phyloP scores from a whole-genome alignment of 2,329 filamentous ascomycete species.

The Hypomyces perniciosus region DNA sequence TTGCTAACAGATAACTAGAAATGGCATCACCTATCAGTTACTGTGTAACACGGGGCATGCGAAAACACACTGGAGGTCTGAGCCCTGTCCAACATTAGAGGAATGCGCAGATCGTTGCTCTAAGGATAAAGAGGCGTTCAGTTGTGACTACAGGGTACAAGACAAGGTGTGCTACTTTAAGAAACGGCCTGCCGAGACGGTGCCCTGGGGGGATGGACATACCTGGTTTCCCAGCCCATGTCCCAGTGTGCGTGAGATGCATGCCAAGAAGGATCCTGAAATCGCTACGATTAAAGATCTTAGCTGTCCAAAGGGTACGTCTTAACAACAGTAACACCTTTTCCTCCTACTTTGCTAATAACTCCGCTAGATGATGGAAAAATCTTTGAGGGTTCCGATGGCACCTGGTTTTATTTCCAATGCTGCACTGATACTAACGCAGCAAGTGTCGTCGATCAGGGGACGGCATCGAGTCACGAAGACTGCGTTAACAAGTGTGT shows the following conservation, averaged over 20 bases:
- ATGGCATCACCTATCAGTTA: constrained; percentile 10
- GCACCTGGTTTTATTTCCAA: constrained; percentile 16
- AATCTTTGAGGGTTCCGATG: constrained; percentile 15
- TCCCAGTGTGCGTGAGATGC: background rate
- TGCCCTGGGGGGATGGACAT: background rate
- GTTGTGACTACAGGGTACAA: background rate
- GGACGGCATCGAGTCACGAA: constrained; percentile 6
- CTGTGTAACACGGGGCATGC: constrained; percentile 6
- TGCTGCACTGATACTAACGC: constrained; percentile 13
- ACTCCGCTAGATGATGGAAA: constrained; percentile 9
- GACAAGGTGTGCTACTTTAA: constrained; percentile 2
- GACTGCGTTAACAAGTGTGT: constrained; percentile 14
- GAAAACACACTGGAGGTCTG: background rate
- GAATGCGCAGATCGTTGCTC: constrained; percentile 10
- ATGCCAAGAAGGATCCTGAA: background rate
- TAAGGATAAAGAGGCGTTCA: constrained; percentile 1
- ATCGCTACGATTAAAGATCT: background rate
- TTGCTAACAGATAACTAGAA: background rate
- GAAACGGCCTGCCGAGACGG: background rate
- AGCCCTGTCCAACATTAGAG: constrained; percentile 2
- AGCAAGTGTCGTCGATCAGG: constrained; percentile 7
- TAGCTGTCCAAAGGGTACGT: background rate
- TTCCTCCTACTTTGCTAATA: background rate
- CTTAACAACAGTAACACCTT: background rate
- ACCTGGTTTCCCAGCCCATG: constrained; percentile 2